Conservation (phyloP, 805 yeast genomes). For the Candida cerambycidarum region DNA sequence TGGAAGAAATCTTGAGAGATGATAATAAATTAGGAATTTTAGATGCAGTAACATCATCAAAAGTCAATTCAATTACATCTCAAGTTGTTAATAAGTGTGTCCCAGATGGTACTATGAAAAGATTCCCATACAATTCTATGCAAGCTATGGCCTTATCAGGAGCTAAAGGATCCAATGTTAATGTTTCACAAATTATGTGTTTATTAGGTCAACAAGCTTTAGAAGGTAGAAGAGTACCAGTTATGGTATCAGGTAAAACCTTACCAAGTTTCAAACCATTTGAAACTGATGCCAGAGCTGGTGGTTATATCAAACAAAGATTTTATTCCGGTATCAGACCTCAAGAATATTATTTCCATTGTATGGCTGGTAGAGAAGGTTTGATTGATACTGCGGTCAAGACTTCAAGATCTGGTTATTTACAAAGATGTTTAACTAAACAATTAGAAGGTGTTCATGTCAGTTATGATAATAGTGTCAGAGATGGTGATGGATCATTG, state of each 20-base stretch:
- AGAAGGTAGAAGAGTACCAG: conserved; percentile 99
- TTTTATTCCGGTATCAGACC: conserved; percentile 98
- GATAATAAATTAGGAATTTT: conserved; percentile 87
- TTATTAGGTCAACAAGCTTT: conserved; percentile 97
- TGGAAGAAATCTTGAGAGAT: conserved; percentile 94
- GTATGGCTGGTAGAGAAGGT: conserved; percentile 99
- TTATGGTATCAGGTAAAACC: conserved; percentile 97
- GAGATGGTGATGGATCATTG: conserved; percentile 93
- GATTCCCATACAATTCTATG: conserved; percentile 95
- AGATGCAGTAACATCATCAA: conserved; percentile 93
- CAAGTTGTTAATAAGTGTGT: conserved; percentile 92
- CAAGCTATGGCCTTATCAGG: conserved; percentile 99
- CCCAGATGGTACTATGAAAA: conserved; percentile 94
- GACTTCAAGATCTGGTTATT: conserved; percentile 96
- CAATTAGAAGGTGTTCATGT: conserved; percentile 97
- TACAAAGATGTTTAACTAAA: conserved; percentile 97
- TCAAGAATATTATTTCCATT: conserved; percentile 98
- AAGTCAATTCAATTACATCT: conserved; percentile 90
- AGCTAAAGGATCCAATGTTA: conserved; percentile 98
- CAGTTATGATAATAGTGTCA: conserved; percentile 89
- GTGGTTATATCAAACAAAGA: conserved; percentile 96
- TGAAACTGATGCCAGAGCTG: conserved; percentile 97
- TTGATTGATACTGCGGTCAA: conserved; percentile 98
- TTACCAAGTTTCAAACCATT: conserved; percentile 94
- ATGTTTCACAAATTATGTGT: conserved; percentile 99